These are phyloP conservation scores for Immersiporthe knoxdaviesiana DNA, from an alignment of 2,329 filamentous ascomycete species.

Conservation along the genomic window DNA sequence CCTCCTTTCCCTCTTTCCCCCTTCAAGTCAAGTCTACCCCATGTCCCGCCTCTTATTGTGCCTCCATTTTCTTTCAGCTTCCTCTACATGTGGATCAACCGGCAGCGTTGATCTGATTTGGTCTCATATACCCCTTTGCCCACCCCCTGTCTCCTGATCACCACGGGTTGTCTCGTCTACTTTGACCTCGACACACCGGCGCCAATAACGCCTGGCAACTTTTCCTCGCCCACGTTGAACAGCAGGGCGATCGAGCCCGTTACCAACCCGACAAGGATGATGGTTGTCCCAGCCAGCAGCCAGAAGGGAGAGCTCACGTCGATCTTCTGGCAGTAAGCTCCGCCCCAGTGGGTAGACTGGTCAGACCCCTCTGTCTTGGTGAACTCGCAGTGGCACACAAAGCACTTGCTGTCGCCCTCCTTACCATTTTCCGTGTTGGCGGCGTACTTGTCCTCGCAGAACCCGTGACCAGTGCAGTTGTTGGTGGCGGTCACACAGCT, in stretches of 20 bases:
- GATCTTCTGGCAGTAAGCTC: slow-evolving; percentile 85
- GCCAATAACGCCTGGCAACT: slow-evolving; percentile 92
- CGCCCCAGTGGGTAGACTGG: slow-evolving; percentile 68
- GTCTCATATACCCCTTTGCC: neutral
- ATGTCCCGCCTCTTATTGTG: neutral
- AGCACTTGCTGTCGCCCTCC: slow-evolving; percentile 62
- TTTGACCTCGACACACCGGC: slow-evolving; percentile 83
- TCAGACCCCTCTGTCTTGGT: slow-evolving; percentile 56
- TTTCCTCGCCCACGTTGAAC: slow-evolving; percentile 81
- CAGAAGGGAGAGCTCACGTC: slow-evolving; percentile 90
- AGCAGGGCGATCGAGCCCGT: slow-evolving; percentile 76
- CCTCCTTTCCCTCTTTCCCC: no score
- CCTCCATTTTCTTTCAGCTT: neutral
- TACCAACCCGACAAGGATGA: slow-evolving; percentile 70
- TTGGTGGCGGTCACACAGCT: slow-evolving; percentile 72
- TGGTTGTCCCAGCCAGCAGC: slow-evolving; percentile 75
- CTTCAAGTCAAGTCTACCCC: neutral
- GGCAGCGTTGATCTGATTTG: neutral
- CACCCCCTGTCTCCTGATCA: neutral
- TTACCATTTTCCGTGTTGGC: slow-evolving; percentile 44
- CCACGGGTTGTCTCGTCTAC: slow-evolving; percentile 40
- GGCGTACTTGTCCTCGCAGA: slow-evolving; percentile 70
- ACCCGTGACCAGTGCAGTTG: slow-evolving; percentile 81
- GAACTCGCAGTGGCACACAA: slow-evolving; percentile 73
- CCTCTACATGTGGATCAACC: neutral